phyloP scores from a whole-genome alignment of 805 yeast genomes.

The Candida boleticola region DNA sequence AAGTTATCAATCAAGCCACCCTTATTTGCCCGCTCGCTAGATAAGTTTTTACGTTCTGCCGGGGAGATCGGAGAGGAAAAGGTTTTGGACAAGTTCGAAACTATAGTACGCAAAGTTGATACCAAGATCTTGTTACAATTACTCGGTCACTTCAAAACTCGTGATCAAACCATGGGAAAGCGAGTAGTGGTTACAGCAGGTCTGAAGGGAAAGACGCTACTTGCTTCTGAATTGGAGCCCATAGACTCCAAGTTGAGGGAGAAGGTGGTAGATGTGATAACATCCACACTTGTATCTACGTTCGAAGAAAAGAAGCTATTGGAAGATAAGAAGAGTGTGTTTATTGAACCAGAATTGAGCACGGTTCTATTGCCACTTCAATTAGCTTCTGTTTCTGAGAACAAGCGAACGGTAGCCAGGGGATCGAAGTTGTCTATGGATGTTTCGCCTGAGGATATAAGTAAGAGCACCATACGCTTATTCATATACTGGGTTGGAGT shows the following conservation, averaged over 20 bases:
- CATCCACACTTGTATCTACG: not conserved
- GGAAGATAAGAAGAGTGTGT: conserved; percentile 3
- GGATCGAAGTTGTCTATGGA: conserved; percentile 8
- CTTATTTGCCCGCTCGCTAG: conserved; percentile 8
- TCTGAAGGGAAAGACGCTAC: not conserved
- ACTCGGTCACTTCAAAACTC: conserved; percentile 9
- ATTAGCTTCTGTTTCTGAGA: conserved; percentile 7
- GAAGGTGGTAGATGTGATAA: not conserved
- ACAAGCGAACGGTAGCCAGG: conserved; percentile 8
- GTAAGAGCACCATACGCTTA: conserved; percentile 6
- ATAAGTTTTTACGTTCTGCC: conserved; percentile 8
- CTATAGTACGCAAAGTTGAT: not conserved
- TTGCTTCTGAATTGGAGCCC: conserved; percentile 3
- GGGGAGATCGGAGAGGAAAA: not conserved
- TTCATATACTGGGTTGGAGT: conserved; percentile 10
- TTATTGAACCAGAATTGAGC: conserved; percentile 2
- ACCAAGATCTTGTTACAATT: conserved; percentile 9
- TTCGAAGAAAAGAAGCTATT: not conserved
- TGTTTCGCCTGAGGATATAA: conserved; percentile 1
- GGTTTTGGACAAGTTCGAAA: conserved; percentile 1
- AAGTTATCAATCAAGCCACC: conserved; percentile 7
- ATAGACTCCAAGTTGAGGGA: not conserved
- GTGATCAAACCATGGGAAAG: not conserved
- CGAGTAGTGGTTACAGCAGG: conserved; percentile 6
- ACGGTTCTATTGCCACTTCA: conserved; percentile 8